Conservation (phyloP, 73 alveolate species). For the Uronychia setigera region DNA sequence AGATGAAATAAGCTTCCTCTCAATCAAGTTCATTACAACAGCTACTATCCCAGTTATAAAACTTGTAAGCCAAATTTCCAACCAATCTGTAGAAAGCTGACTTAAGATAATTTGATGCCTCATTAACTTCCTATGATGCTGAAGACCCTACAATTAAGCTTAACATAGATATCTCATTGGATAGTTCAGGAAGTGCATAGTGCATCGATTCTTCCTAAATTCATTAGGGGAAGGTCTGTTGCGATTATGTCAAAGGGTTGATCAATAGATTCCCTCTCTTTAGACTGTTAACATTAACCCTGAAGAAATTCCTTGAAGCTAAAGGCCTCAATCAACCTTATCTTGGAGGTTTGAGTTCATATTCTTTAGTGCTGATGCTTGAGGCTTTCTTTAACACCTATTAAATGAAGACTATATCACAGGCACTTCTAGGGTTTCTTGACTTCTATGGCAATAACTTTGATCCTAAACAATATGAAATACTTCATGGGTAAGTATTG, state of each 20-base stretch:
- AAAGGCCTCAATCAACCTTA: conserved; percentile 38
- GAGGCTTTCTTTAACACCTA: conserved; percentile 24
- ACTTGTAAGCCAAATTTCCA: conserved; percentile 4
- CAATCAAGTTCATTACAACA: conserved; percentile 3
- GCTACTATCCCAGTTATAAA: conserved; percentile 67
- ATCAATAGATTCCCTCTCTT: conserved; percentile 28
- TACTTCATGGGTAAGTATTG: conserved; percentile 6
- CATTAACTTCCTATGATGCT: conserved; percentile 33
- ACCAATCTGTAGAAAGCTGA: neutral
- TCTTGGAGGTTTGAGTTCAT: conserved; percentile 41
- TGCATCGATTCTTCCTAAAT: neutral
- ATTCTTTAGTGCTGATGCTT: conserved; percentile 44
- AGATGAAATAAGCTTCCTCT: neutral
- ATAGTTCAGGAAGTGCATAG: neutral
- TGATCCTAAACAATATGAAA: conserved; percentile 12
- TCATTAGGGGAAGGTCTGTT: conserved; percentile 52
- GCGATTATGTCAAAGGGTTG: conserved; percentile 34
- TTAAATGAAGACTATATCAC: neutral
- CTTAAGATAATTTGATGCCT: conserved; percentile 24
- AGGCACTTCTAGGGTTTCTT: conserved; percentile 31
- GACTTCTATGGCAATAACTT: conserved; percentile 39
- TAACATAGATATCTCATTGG: neutral
- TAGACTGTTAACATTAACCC: conserved; percentile 7
- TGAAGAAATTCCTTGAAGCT: conserved; percentile 36
- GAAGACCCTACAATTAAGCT: neutral